phyloP scores from a whole-genome alignment of 2,329 filamentous ascomycete genomes.

The Chalaropsis thielavioides region DNA sequence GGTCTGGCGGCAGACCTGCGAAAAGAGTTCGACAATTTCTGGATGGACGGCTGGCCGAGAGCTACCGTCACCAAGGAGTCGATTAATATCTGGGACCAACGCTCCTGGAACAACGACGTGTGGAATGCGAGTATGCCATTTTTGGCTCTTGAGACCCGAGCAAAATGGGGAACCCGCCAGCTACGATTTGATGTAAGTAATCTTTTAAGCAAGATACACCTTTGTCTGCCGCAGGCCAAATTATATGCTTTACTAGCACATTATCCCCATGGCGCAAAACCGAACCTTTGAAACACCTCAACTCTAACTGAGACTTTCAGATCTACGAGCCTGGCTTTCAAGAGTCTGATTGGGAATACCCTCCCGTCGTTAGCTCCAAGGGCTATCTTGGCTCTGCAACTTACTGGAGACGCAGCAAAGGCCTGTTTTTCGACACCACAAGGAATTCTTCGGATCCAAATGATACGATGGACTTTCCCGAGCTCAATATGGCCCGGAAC shows the following conservation, averaged over 20 bases:
- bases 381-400: constrained; percentile 31
- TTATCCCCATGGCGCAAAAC: neutral
- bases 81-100: neutral
- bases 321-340: constrained; percentile 27
- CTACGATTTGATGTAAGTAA: constrained; percentile 18
- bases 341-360: constrained; percentile 30
- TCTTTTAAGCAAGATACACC: neutral
- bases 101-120: constrained; percentile 7
- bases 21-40: constrained; percentile 10
- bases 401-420: constrained; percentile 16
- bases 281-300: neutral
- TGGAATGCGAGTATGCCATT: constrained; percentile 13
- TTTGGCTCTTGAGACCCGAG: constrained; percentile 9
- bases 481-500: constrained; percentile 22
- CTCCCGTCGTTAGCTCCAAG: constrained; percentile 27
- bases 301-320: neutral
- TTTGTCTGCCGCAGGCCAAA: neutral
- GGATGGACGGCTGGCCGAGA: constrained; percentile 10
- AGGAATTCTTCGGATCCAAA: neutral
- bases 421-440: constrained; percentile 5
- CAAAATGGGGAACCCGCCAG: constrained; percentile 17
- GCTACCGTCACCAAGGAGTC: constrained; percentile 2
- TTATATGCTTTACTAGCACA: neutral
- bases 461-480: constrained; percentile 10
- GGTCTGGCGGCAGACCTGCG: constrained; percentile 9